Evolutionary conservation across 192 early-diverging fungal genomes (phyloP), one percentile per base, ranked within the genome.

Genomic region (Phlyctochytrium planicorne): DNA sequence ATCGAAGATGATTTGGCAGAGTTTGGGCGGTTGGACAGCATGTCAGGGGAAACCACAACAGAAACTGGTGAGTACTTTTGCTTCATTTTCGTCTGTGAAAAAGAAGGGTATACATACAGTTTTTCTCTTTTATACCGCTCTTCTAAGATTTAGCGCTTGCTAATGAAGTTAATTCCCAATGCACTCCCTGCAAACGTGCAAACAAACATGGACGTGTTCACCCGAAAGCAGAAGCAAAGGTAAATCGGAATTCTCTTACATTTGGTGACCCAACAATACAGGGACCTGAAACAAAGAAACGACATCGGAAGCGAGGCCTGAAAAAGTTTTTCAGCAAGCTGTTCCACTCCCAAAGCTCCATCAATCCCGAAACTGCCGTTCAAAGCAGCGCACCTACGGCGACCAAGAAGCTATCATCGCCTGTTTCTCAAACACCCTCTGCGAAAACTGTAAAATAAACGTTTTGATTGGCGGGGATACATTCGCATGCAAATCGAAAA

Each of bases 1-100:
- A 70, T 85, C n/a, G 80, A 82, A 27, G 53, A 60, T 12, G 71
- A 78, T 35, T 40, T 80, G 37, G 37, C 52, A 2, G 55, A 68
- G 35, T 40, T 14, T 6, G 50, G 50, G 60, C 52, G 60, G 3
- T 62, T 69, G 20, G 47, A 59, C 59, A 57, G 60, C 32, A 68
- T 68, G 55, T 33, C 62, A 25, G 68, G 60, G 25, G 55, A 57
- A 14, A 57, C 24, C 6, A 25, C 20, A 10, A 27, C 55, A 27
- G 27, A 57, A 14, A 57, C 16, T 6, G 55, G 55, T 57, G 6
- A 20, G 27, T 10, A 57, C 6, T 14, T 25, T 27, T 14, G 12
- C 55, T 57, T 25, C 16, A 25, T 57, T 57, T 47, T 47, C 40
- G 40, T 20, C 6, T 47, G 10, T 47, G 40, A 47, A 47, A 47